Conservation (phyloP, 192 early-diverging fungal species). For the Rhizoclosmatium sp. region DNA sequence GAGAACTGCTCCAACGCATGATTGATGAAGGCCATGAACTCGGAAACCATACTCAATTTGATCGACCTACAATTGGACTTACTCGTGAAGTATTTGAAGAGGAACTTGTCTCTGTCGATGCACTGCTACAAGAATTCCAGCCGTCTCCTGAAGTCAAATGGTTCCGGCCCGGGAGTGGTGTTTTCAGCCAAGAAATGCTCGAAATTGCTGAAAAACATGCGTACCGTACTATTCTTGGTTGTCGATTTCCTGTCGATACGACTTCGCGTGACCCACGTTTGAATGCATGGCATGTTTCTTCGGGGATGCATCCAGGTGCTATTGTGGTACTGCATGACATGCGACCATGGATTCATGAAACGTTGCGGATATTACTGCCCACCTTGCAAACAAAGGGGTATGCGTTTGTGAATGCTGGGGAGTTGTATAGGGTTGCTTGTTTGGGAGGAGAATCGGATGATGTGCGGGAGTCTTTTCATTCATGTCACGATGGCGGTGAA, state of each 20-base stretch:
- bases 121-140: constrained; percentile 18
- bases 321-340: constrained; percentile 41
- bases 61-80: constrained; percentile 35
- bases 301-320: constrained; percentile 39
- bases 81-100: constrained; percentile 15
- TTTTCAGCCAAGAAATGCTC: constrained; percentile 36
- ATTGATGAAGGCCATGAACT: constrained; percentile 42
- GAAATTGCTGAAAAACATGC: constrained; percentile 27
- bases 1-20: constrained; percentile 28
- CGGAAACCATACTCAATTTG: constrained; percentile 39
- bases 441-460: too few species aligned
- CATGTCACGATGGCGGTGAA: too few species aligned
- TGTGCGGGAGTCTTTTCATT: too few species aligned
- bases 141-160: constrained; percentile 28
- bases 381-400: constrained; percentile 29
- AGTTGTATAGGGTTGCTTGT: background rate
- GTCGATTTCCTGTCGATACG: constrained; percentile 39
- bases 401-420: background rate
- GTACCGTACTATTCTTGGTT: constrained; percentile 36
- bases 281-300: constrained; percentile 38
- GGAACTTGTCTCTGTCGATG: constrained; percentile 33
- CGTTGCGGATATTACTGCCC: constrained; percentile 37
- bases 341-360: constrained; percentile 39
- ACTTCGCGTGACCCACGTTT: constrained; percentile 22
- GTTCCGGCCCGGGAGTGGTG: constrained; percentile 38